Evolutionary conservation across 2,329 filamentous ascomycete species (phyloP), one percentile per base, ranked within the genome.

Genomic region (Hirsutella thompsonii): DNA sequence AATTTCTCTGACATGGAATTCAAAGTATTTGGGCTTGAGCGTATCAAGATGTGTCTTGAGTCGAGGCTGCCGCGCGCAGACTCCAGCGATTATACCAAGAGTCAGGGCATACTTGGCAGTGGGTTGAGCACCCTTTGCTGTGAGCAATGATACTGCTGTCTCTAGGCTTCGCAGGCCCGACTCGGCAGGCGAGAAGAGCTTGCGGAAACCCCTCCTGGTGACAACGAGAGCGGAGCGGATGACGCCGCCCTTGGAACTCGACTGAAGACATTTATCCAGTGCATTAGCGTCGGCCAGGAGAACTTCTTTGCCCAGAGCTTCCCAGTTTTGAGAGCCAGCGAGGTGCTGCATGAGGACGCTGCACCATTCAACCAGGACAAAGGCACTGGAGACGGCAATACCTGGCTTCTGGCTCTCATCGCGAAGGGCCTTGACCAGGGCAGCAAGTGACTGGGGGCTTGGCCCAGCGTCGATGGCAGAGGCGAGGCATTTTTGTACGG

Each of bases 331-430:
- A 14, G 74, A 74, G 37, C 71, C 70, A 26, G 74, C 74, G 20
- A 88, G 68, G 43, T 81, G 72, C 53, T 89, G 79, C 50, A 94
- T 74, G 39, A 95, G 64, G 43, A 90, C 60, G 44, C 82, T 83
- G 59, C 80, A 87, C 90, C 90, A 98, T 60, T 94, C 86, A 13
- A 92, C 72, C 50, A 98, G 68, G 38, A 94, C 86, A 57, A 95
- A 94, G 5, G 88, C 84, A 60, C 79, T 93, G 35, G 74, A 76
- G 14, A 83, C 67, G 26, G 90, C 86, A 52, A 96, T 80, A 47
- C 78, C 80, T 16, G 73, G 66, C 59, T 94, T 95, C 47, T 75
- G 70, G 13, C 81, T 76, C 61, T 98, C 90, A 26, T 70, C 65
- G 46, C 80, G 76, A 44, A 95, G 60, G 38, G 74, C 74, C 35